Evolutionary conservation across 2,329 filamentous ascomycete species (phyloP), one percentile per base, ranked within the genome.

Genomic region (Fonsecaea pedrosoi): DNA sequence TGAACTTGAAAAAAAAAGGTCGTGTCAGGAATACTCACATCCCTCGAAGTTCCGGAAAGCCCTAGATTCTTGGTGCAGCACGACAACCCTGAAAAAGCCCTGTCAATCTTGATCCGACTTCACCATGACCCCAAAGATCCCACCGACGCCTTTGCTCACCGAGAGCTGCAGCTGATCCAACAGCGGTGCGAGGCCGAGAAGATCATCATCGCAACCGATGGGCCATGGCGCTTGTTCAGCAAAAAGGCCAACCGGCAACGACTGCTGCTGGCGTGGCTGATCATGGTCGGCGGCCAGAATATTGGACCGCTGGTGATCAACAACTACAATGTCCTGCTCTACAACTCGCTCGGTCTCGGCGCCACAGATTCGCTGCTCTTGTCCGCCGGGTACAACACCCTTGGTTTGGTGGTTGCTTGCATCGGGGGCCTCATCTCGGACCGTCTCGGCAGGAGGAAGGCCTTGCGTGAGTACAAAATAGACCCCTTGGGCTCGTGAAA

Each of bases 321-420:
- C 42, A 65, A 54, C 56, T 65, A 60, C 25, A 65, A 65, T 50
- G 45, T 54, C 13, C 45, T 65, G 34, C 57, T 65, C 6, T 65
- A 65, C 30, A 32, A 54, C 15, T 65, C 62, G 12, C 57, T 65
- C 5, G 62, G 62, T 25, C 35, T 65, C 15, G 57, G 56, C 32
- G 42, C 25, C 30, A 50, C 55, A 34, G 45, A 55, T 54, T 37
- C 62, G 15, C 42, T 65, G 45, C 38, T 65, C 50, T 37, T 65
- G 34, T 32, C 35, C 9, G 62, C 62, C 13, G 62, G 25, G 7
- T 65, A 65, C 35, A 65, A 65, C 37, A 65, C 62, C 8, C 54
- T 55, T 45, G 62, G 35, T 7, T 53, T 65, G 62, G 48, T 65
- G 32, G 45, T 42, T 7, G 57, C 57, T 30, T 65, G 57, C 35